These are phyloP conservation scores for Ganoderma lingzhi DNA, from an alignment of 1,284 basidiomycete genomes.

Conservation along the genomic window DNA sequence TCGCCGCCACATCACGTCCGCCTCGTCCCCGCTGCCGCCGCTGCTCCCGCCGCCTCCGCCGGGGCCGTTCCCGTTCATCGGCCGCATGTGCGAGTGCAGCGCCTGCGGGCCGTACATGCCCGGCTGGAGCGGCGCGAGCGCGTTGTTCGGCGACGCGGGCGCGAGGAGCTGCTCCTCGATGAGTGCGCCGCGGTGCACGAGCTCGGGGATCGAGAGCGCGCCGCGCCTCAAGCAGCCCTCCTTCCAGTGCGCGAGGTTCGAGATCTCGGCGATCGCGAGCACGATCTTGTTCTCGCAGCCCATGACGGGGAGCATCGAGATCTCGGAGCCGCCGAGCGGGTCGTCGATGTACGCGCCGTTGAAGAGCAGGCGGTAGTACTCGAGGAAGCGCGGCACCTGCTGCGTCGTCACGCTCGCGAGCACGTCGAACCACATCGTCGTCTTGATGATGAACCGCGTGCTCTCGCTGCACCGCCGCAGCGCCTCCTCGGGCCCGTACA, in stretches of 20 bases:
- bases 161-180: conserved; percentile 58
- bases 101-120: conserved; percentile 33
- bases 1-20: conserved; percentile 1
- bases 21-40: conserved; percentile 10
- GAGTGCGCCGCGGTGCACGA: conserved; percentile 58
- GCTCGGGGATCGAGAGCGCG: conserved; percentile 61
- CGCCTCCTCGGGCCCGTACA: conserved; percentile 51
- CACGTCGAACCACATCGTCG: conserved; percentile 87
- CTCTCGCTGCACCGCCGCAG: conserved; percentile 55
- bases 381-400: conserved; percentile 62
- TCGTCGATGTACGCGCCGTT: conserved; percentile 51
- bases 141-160: conserved; percentile 29
- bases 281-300: conserved; percentile 84
- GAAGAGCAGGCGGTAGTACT: conserved; percentile 66
- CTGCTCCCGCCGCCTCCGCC: conserved; percentile 5
- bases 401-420: conserved; percentile 76
- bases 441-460: conserved; percentile 77
- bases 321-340: conserved; percentile 36
- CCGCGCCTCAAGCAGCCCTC: conserved; percentile 47
- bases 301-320: conserved; percentile 82
- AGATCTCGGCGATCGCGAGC: conserved; percentile 79
- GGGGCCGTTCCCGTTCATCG: conserved; percentile 6
- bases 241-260: conserved; percentile 75
- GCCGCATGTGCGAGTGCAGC: conserved; percentile 24
- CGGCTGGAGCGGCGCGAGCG: conserved; percentile 29